Evolutionary conservation across 257 asterid genomes (phyloP).

Genomic region (Gentiana dahurica): DNA sequence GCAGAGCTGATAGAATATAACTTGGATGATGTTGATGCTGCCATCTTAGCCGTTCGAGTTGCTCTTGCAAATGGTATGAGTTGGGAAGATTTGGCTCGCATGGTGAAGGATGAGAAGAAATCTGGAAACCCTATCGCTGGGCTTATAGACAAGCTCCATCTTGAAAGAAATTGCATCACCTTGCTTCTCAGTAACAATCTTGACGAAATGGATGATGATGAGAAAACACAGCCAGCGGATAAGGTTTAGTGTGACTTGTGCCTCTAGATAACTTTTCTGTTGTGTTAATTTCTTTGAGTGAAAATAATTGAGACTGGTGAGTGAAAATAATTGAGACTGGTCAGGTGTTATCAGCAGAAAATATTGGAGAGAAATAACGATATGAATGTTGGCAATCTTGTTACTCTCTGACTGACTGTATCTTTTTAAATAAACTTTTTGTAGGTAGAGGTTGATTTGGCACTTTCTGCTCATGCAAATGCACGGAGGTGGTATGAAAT

Average conservation of each 20-base stretch:
- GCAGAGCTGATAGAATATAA: constrained; percentile 90
- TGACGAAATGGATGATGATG: constrained; percentile 98
- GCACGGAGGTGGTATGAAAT: constrained; percentile 91
- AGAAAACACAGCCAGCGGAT: constrained; percentile 88
- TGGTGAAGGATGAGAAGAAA: constrained; percentile 98
- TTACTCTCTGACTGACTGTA: too few relatives aligned
- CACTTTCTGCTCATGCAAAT: constrained; percentile 99
- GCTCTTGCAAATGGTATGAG: constrained; percentile 99
- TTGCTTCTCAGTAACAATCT: constrained; percentile 87
- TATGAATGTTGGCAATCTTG: too few relatives aligned
- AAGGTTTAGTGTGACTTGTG: constrained; percentile 35
- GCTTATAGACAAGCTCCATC: constrained; percentile 83
- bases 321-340: too few relatives aligned
- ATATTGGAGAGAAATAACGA: too few relatives aligned
- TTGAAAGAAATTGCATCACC: constrained; percentile 81
- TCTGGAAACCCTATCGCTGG: constrained; percentile 96
- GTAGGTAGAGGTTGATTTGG: constrained; percentile 95
- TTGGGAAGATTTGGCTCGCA: constrained; percentile 91
- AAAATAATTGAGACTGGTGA: too few relatives aligned
- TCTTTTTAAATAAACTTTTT: not conserved
- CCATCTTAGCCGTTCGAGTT: constrained; percentile 90
- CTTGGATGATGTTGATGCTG: constrained; percentile 87
- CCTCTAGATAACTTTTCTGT: constrained; percentile 3
- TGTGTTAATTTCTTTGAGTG: not conserved
- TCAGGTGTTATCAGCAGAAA: too few relatives aligned